Evolutionary conservation across 1,284 basidiomycete species (phyloP).

Genomic region (Malassezia dermatis): DNA sequence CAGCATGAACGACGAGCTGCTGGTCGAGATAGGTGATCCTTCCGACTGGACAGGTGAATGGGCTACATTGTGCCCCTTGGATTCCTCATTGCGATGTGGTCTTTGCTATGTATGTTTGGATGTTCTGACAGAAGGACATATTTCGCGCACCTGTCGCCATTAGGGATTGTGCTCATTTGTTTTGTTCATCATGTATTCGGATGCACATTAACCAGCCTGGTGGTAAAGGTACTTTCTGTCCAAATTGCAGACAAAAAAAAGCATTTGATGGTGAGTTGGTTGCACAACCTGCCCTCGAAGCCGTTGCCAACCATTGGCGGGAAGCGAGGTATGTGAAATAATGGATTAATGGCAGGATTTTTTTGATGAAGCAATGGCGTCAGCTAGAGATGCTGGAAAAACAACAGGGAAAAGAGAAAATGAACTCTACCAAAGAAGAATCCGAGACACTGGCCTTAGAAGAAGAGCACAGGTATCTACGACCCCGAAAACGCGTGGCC

Average conservation of each 20-base stretch:
- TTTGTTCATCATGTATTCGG: slow-evolving; percentile 43
- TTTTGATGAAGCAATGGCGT: slow-evolving; percentile 5
- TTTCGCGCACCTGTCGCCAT: slow-evolving; percentile 39
- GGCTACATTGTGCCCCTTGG: slow-evolving; percentile 26
- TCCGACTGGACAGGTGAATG: slow-evolving; percentile 36
- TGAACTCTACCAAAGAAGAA: neutral
- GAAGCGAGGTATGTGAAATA: slow-evolving; percentile 11
- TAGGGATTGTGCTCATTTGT: slow-evolving; percentile 36
- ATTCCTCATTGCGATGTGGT: slow-evolving; percentile 33
- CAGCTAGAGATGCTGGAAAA: neutral
- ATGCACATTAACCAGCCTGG: slow-evolving; percentile 43
- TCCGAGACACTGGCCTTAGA: neutral
- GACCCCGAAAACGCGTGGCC: slow-evolving; percentile 14
- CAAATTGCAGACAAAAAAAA: slow-evolving; percentile 41
- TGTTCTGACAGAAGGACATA: slow-evolving; percentile 25
- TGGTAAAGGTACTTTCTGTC: slow-evolving; percentile 33
- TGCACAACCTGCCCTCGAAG: slow-evolving; percentile 31
- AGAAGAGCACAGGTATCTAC: neutral
- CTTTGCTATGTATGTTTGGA: slow-evolving; percentile 30
- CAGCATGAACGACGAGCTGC: slow-evolving; percentile 16
- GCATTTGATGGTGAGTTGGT: slow-evolving; percentile 38
- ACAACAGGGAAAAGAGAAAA: neutral
- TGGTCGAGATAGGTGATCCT: slow-evolving; percentile 35
- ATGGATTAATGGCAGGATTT: neutral
- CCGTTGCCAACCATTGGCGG: slow-evolving; percentile 34